phyloP scores from a whole-genome alignment of 169 alveolate species.

The Eimeria tenella region DNA sequence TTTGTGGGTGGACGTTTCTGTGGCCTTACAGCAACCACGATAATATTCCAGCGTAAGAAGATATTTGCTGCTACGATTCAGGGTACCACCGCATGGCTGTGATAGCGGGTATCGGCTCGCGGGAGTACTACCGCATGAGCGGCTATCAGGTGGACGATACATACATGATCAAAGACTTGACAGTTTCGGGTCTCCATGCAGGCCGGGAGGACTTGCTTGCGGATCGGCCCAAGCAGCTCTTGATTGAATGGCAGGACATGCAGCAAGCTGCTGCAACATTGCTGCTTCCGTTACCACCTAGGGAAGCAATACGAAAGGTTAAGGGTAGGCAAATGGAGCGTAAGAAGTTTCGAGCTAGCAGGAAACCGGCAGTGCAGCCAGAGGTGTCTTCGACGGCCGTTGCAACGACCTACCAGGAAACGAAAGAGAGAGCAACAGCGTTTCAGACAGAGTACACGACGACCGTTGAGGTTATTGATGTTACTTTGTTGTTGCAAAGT shows the following conservation, averaged over 20 bases:
- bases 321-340: neutral
- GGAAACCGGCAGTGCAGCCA: neutral
- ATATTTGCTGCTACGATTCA: constrained; percentile 10
- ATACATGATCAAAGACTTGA: constrained; percentile 74
- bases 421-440: constrained; percentile 10
- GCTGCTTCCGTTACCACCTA: constrained; percentile 60
- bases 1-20: no score
- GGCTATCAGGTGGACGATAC: constrained; percentile 91
- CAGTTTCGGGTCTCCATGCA: constrained; percentile 54
- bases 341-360: neutral
- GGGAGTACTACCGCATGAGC: constrained; percentile 97
- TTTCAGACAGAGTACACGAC: constrained; percentile 41
- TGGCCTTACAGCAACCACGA: no score
- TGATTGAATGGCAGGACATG: constrained; percentile 51
- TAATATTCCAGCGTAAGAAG: no score
- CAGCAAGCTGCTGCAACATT: constrained; percentile 23
- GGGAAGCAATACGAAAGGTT: neutral
- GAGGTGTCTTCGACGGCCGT: neutral
- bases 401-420: neutral
- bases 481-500: neutral
- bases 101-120: constrained; percentile 99
- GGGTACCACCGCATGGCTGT: constrained; percentile 93
- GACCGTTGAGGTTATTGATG: constrained; percentile 19
- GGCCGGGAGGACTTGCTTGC: constrained; percentile 69
- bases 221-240: constrained; percentile 45